Evolutionary conservation across 495 filamentous ascomycete species (phyloP), one percentile per base, ranked within the genome.

Genomic region (Evansstolkia leycettana): DNA sequence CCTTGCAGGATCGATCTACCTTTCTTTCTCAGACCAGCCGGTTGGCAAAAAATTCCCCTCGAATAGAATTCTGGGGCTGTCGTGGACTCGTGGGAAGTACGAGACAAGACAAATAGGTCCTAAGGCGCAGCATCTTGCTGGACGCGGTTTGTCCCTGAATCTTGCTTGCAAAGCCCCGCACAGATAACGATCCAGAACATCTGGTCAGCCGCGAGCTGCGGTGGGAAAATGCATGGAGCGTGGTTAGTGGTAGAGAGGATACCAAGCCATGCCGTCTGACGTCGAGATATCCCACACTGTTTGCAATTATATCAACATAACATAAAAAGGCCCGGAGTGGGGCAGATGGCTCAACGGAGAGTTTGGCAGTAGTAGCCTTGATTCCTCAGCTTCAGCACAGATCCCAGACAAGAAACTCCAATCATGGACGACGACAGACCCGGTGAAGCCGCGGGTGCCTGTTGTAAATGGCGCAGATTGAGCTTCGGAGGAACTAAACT

Each of bases 111-210:
- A 29, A 29, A 5, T 12, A n/a, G 12, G 24, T n/a, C 24, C 24
- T 26, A n/a, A n/a, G n/a, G 28, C 5, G 28, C 11, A 29, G 5
- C 28, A 29, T 29, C 5, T n/a, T n/a, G 10, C 4, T 5, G 4
- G 14, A 15, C 5, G 5, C 11, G 10, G 28, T 29, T 29, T 15
- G 28, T 29, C 14, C 28, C 28, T 29, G 28, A 29, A 29, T 29
- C 4, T 5, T 5, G 5, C 4, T 23, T 9, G 20, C 20, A 27
- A 39, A 13, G 13, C 23, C 20, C 8, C 33, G 33, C 14, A 52
- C 46, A n/a, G n/a, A n/a, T 1, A 37, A 40, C 0, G 41, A 40
- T 15, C 16, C 40, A 10, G 33, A 37, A 31, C 12, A n/a, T n/a
- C n/a, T n/a, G n/a, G n/a, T n/a, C n/a, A 31, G 7, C 29, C 29